A percentile compares a stretch with the other conserved stretches of the same genome.
Evolutionary conservation across 2,329 filamentous ascomycete species (phyloP).

Genomic region (Colletotrichum musae): DNA sequence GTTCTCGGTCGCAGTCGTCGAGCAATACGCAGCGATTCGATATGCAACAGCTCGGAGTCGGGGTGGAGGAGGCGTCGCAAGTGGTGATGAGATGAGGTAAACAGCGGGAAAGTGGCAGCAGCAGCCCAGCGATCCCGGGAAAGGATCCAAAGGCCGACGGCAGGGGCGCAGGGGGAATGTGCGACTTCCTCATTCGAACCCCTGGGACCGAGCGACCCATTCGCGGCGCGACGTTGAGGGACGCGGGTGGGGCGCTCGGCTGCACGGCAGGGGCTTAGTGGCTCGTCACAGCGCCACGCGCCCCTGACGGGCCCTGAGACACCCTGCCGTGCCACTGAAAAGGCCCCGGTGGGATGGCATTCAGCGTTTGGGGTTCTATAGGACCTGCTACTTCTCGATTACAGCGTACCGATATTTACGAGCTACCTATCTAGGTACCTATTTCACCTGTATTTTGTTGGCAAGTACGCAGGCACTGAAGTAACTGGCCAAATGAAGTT

Average conservation of each 20-base stretch:
- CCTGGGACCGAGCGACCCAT: slow-evolving; percentile 1
- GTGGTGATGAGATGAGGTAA: background rate
- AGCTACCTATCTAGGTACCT: no score
- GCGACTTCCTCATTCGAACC: background rate
- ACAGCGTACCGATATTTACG: no score
- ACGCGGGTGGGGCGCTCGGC: background rate
- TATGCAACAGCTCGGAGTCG: background rate
- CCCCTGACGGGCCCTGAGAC: slow-evolving; percentile 2
- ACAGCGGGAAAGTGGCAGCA: background rate
- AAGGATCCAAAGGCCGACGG: background rate
- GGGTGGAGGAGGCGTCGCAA: background rate
- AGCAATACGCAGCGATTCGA: no score
- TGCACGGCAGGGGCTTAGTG: no score
- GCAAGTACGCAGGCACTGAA: no score
- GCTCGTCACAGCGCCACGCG: background rate
- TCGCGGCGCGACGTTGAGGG: slow-evolving; percentile 2
- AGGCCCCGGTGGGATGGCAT: no score
- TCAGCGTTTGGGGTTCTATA: no score
- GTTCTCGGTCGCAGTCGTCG: no score
- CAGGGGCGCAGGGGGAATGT: background rate
- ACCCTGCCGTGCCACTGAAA: background rate
- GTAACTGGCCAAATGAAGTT: no score
- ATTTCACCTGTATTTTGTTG: no score
- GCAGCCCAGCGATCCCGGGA: background rate
- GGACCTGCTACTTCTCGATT: no score